Evolutionary conservation across 2,329 filamentous ascomycete genomes (phyloP), one percentile per base, ranked within the genome.

Genomic region (Hysterium pulicare): DNA sequence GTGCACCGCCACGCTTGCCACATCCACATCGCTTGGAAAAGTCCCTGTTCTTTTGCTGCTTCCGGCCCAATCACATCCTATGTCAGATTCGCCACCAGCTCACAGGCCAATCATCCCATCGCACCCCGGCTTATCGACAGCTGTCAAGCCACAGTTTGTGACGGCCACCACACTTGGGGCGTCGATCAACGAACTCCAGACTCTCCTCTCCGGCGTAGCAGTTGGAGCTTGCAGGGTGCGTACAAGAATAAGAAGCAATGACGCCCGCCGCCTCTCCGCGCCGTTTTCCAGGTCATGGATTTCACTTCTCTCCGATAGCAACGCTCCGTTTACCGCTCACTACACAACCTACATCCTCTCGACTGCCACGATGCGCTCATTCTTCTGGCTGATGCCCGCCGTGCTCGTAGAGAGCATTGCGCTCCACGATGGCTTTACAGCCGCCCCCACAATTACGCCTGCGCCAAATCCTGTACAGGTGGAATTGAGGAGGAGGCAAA

Each of bases 381-480:
- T 33, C 28, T 22, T 33, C 4, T 23, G 7, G 15, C 17, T 33
- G 5, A 8, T 41, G 11, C 15, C 32, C n/a, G 24, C 34, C 17
- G 19, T 19, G 13, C 4, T 16, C 28, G 30, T 41, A n/a, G 37
- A 39, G 37, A 19, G 37, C n/a, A 26, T 39, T 31, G 20, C 5
- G 6, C 17, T 21, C 3, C 8, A 24, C 9, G 21, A 7, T 24
- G 7, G 15, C 15, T 13, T 13, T 21, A 22, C 20, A 13, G 3
- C 22, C 11, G 41, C 46, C 17, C 54, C 61, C 23, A 44, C 41
- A 19, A 57, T 64, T 37, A 64, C 62, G 30, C 54, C 56, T 13
- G 61, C 57, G 32, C 62, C 63, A 19, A 48, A 37, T 16, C 23
- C 30, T 15, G 37, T 38, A 11, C 40, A 44, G 13, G 32, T 46